Conservation (phyloP, 106 monocot genomes). For the Vanilla planifolia region DNA sequence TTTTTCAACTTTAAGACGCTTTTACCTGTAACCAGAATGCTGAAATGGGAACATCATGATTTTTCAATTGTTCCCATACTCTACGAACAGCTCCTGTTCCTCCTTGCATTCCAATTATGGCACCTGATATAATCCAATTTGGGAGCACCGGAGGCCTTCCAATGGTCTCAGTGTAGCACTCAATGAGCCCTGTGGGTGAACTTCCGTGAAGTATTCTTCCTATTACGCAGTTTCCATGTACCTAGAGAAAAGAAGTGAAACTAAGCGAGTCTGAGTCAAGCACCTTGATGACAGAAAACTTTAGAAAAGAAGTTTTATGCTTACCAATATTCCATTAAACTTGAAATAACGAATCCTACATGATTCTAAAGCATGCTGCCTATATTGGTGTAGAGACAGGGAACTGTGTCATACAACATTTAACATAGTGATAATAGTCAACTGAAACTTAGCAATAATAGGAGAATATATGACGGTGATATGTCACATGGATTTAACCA, state of each 20-base stretch:
- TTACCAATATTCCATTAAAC: neutral
- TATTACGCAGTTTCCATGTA: constrained; percentile 35
- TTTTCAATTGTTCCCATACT: constrained; percentile 61
- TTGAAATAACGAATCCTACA: neutral
- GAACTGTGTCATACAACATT: too few species aligned
- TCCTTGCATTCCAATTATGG: constrained; percentile 89
- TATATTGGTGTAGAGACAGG: too few species aligned
- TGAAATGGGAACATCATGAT: constrained; percentile 61
- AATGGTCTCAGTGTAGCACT: constrained; percentile 48
- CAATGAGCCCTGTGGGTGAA: constrained; percentile 54
- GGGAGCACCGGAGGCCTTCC: constrained; percentile 75
- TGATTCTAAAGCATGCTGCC: neutral
- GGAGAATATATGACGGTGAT: too few species aligned
- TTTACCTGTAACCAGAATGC: constrained; percentile 85
- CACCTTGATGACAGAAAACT: neutral
- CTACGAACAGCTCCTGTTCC: constrained; percentile 58
- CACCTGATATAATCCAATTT: constrained; percentile 74
- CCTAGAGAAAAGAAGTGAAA: constrained; percentile 17
- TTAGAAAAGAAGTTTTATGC: too few species aligned
- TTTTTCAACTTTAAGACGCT: too few species aligned
- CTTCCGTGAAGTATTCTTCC: constrained; percentile 61
- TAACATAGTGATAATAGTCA: too few species aligned
- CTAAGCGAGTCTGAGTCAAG: neutral
- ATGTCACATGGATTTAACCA: too few species aligned
- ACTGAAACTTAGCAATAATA: too few species aligned